Percentiles rank a stretch among this genome's conserved stretches.
Conservation (phyloP, 1,284 basidiomycete genomes). For the Apiotrichum porosum region DNA sequence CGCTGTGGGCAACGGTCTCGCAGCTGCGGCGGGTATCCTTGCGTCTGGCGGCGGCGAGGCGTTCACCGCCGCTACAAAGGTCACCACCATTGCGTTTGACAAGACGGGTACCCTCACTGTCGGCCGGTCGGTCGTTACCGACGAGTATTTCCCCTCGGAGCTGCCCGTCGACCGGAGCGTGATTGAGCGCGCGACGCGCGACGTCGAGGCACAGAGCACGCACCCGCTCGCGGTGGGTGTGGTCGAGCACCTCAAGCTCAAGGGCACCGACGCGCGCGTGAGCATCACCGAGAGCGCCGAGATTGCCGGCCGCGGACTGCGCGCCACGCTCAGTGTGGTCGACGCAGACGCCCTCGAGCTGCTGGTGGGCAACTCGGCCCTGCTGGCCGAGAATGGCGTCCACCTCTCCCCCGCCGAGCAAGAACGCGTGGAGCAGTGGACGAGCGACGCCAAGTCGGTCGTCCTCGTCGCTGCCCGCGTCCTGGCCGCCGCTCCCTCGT, state of each 20-base stretch:
- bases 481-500: constrained; percentile 51
- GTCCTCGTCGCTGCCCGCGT: constrained; percentile 68
- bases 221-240: constrained; percentile 94
- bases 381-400: constrained; percentile 20
- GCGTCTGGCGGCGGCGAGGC: constrained; percentile 95
- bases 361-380: constrained; percentile 23
- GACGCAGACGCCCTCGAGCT: constrained; percentile 60
- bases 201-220: constrained; percentile 82
- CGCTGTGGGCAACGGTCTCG: constrained; percentile 98
- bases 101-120: constrained; percentile 97
- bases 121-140: constrained; percentile 54
- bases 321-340: constrained; percentile 58
- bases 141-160: constrained; percentile 21
- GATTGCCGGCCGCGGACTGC: constrained; percentile 82
- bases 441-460: constrained; percentile 67
- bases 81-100: constrained; percentile 82
- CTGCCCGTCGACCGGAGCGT: constrained; percentile 32
- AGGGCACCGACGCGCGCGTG: constrained; percentile 55
- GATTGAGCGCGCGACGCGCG: constrained; percentile 65
- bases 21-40: constrained; percentile 92
- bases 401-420: constrained; percentile 28
- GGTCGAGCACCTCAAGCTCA: constrained; percentile 62
- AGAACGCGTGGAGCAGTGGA: constrained; percentile 63
- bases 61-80: constrained; percentile 78
- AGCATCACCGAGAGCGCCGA: constrained; percentile 67